Base-by-base conservation (phyloP, 306 rosid genomes). In the Gastrolobium villosum region DNA sequence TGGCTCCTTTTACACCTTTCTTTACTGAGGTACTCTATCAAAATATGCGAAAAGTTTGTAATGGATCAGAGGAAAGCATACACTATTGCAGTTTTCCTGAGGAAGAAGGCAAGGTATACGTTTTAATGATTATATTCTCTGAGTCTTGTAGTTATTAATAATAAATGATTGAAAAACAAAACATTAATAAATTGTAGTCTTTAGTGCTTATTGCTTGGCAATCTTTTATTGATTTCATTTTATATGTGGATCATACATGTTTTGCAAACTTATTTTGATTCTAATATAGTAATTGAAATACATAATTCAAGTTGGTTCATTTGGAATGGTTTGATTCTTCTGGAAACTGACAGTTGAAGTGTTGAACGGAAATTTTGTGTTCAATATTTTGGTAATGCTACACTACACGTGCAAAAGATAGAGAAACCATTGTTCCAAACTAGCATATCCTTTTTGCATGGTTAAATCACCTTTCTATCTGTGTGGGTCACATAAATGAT, bases 1-100 rank as follows among this genome's bases (percentile, higher is more conserved):
- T 95, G 99, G 96, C 99, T 65, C 98, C 99, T 14, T 93, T 95
- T 81, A 95, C 99, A 40, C 99, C 99, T 53, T 95, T 95, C 85
- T 95, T 95, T 84, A 91, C 97, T 1, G 99, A 95, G 89, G 97
- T 81, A 39, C 93, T 95, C 37, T 92, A 89, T 89, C 99, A 93
- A 77, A 95, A 95, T 86, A 85, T 93, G 88, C 86, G 97, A 62
- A 95, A 95, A 84, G 97, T 80, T 71, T 83, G 84, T 67, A 82
- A 83, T 59, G 90, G 89, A 10, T 77, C 82, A 4, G 99, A 91
- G 81, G 97, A 89, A 84, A 89, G 99, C 79, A 89, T 95, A 79
- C 99, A 95, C 68, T 85, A 86, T 81, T 95, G 99, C 87, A 86
- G 81, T 78, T 91, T 91, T 79, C 99, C 99, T 63, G 77, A 70